These are phyloP conservation scores for Zymoseptoria ardabiliae DNA, from an alignment of 2,329 filamentous ascomycete species.

Conservation along the genomic window DNA sequence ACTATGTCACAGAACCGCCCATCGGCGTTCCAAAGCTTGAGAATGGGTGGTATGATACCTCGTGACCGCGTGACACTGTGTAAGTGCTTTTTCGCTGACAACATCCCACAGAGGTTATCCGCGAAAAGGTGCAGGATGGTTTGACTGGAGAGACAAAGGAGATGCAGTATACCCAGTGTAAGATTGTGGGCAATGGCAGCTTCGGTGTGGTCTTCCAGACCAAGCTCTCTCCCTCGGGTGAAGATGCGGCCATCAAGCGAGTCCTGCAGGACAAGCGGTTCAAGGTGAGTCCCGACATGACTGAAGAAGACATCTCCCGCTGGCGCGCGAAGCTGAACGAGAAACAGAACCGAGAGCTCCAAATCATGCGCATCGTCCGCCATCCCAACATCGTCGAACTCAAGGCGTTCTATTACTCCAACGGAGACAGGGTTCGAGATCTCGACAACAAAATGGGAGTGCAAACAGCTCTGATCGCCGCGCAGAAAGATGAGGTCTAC, in stretches of 20 bases:
- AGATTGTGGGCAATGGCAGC: constrained; percentile 98
- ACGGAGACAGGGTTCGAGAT: constrained; percentile 76
- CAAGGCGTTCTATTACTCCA: constrained; percentile 99
- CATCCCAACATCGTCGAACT: constrained; percentile 98
- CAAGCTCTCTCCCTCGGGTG: constrained; percentile 92
- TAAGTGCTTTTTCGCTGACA: constrained; percentile 28
- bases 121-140: constrained; percentile 98
- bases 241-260: constrained; percentile 98
- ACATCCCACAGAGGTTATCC: constrained; percentile 72
- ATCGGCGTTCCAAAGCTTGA: constrained; percentile 77
- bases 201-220: constrained; percentile 99
- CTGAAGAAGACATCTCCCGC: not conserved
- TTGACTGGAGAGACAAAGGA: constrained; percentile 94
- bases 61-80: constrained; percentile 7
- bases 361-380: constrained; percentile 98
- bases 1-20: constrained; percentile 86
- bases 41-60: constrained; percentile 84
- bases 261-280: constrained; percentile 99
- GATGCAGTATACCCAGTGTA: constrained; percentile 97
- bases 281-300: constrained; percentile 58
- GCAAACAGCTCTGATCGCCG: constrained; percentile 31
- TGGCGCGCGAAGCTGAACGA: constrained; percentile 23
- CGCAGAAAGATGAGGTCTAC: constrained; percentile 83
- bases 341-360: constrained; percentile 85
- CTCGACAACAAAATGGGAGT: constrained; percentile 30